phyloP scores from a whole-genome alignment of 1,284 basidiomycete genomes.

The Rhodotorula sp. region DNA sequence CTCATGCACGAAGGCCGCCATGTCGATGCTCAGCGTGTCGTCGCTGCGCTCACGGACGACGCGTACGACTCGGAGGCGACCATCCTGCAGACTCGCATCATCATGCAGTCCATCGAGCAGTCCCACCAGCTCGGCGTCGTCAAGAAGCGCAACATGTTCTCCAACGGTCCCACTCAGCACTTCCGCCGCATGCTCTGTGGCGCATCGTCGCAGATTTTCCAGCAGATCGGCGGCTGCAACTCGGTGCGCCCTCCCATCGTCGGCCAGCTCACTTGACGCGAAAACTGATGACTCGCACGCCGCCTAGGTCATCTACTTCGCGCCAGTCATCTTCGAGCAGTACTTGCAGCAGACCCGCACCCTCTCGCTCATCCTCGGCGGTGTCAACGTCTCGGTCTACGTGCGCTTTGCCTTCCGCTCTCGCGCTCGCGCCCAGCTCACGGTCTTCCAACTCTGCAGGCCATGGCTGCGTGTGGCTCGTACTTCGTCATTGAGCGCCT shows the following conservation, averaged over 20 bases:
- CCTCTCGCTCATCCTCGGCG: constrained; percentile 55
- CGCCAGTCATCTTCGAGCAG: constrained; percentile 50
- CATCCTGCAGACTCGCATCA: constrained; percentile 49
- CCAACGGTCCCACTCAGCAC: constrained; percentile 55
- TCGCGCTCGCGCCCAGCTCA: neutral
- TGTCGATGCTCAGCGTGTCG: constrained; percentile 50
- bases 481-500: constrained; percentile 57
- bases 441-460: constrained; percentile 49
- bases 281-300: too few species aligned
- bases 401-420: neutral
- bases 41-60: constrained; percentile 51
- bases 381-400: constrained; percentile 54
- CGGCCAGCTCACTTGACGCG: neutral
- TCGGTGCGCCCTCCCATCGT: constrained; percentile 48
- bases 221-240: constrained; percentile 57
- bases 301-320: neutral
- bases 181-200: constrained; percentile 54
- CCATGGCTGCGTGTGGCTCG: constrained; percentile 53
- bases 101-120: constrained; percentile 52
- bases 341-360: constrained; percentile 51
- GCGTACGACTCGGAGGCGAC: constrained; percentile 48
- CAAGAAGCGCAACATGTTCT: constrained; percentile 50
- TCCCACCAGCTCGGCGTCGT: constrained; percentile 36
- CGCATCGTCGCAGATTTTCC: constrained; percentile 56
- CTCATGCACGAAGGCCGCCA: constrained; percentile 49